phyloP scores from a whole-genome alignment of 1,284 basidiomycete species.

The Volvariella surrecta region DNA sequence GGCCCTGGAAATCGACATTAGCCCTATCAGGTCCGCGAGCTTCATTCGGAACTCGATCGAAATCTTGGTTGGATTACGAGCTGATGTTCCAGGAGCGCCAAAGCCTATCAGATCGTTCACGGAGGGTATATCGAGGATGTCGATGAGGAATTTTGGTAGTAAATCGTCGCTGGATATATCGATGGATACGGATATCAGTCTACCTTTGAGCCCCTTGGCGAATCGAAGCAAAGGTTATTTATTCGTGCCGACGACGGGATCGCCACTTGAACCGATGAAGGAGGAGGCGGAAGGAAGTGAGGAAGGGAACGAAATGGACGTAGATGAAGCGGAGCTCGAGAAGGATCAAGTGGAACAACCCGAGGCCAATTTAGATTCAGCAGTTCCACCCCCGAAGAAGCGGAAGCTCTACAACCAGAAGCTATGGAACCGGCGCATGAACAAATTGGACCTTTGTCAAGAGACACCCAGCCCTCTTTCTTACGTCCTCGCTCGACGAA shows the following conservation, averaged over 20 bases:
- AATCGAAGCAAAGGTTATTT: background rate
- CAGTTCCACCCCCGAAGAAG: background rate
- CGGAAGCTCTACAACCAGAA: background rate
- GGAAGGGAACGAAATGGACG: background rate
- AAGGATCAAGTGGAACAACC: background rate
- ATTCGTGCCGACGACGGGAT: background rate
- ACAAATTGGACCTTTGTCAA: no score
- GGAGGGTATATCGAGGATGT: background rate
- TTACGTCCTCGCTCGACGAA: no score
- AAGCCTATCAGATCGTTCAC: background rate
- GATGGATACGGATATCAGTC: background rate
- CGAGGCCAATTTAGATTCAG: background rate
- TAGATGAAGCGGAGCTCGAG: background rate
- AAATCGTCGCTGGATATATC: no score
- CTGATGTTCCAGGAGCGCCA: constrained; percentile 17
- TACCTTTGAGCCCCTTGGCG: background rate
- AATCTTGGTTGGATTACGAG: constrained; percentile 39
- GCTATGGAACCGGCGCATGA: background rate
- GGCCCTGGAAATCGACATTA: constrained; percentile 33
- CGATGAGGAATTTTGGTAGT: no score
- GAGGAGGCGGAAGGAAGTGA: background rate
- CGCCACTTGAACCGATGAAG: background rate
- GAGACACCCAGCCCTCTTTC: no score
- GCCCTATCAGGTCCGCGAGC: constrained; percentile 20
- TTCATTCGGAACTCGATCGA: constrained; percentile 40